Conservation (phyloP, 2,329 filamentous ascomycete species). For the Bipolaris zeicola region DNA sequence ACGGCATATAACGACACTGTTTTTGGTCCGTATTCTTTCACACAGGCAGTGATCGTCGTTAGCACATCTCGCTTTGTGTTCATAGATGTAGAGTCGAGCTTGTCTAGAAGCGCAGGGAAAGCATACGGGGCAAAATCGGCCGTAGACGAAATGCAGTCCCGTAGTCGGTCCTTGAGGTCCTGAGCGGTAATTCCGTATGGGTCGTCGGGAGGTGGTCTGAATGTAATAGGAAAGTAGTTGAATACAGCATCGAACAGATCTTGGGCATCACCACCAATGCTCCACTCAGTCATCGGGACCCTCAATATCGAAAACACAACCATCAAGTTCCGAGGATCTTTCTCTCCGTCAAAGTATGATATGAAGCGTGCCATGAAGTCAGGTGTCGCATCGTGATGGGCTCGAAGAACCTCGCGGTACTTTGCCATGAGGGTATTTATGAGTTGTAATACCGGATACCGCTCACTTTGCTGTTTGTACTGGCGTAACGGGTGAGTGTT, state of each 20-base stretch:
- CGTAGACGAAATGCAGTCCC: conserved; percentile 68
- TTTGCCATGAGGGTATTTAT: conserved; percentile 66
- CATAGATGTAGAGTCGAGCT: conserved; percentile 70
- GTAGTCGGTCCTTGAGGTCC: conserved; percentile 67
- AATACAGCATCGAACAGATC: conserved; percentile 71
- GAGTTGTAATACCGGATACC: conserved; percentile 67
- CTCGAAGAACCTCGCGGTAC: conserved; percentile 52
- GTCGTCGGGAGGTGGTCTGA: conserved; percentile 70
- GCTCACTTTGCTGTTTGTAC: conserved; percentile 64
- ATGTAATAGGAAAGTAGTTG: conserved; percentile 75
- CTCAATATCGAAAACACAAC: conserved; percentile 70
- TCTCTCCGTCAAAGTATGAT: conserved; percentile 70
- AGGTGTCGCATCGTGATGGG: conserved; percentile 58
- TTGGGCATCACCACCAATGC: conserved; percentile 61
- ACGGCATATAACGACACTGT: conserved; percentile 68
- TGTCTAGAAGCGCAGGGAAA: conserved; percentile 70
- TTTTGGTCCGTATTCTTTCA: conserved; percentile 62
- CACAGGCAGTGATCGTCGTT: conserved; percentile 65
- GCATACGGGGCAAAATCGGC: conserved; percentile 68
- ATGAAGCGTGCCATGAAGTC: conserved; percentile 66
- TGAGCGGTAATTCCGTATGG: conserved; percentile 73
- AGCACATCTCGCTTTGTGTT: conserved; percentile 73
- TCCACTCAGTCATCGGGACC: conserved; percentile 72
- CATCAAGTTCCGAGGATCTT: conserved; percentile 73
- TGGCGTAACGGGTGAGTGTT: conserved; percentile 65